Conservation (phyloP, 176 grass and related monocot species). For the Cymbopogon citratus region DNA sequence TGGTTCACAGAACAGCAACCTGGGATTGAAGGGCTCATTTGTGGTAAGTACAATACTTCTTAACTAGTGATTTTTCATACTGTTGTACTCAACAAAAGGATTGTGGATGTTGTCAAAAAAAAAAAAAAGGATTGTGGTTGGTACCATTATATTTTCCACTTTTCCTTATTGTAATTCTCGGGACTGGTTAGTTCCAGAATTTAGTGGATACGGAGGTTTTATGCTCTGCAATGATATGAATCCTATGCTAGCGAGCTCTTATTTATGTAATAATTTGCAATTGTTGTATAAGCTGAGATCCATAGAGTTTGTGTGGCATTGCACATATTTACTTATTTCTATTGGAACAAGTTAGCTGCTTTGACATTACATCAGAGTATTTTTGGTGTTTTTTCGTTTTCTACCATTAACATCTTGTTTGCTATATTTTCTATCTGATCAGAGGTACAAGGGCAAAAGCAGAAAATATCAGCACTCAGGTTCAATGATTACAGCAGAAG, state of each 20-base stretch:
- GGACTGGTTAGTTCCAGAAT: neutral
- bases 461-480: constrained; percentile 55
- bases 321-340: neutral
- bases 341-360: neutral
- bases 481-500: constrained; percentile 48
- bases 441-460: constrained; percentile 38
- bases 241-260: neutral
- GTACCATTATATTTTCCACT: neutral
- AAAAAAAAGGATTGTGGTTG: neutral
- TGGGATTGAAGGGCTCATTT: constrained; percentile 15
- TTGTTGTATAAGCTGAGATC: neutral
- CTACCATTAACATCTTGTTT: neutral
- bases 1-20: constrained; percentile 41
- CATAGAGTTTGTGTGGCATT: neutral
- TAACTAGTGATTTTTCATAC: neutral
- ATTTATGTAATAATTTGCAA: neutral
- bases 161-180: neutral
- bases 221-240: neutral
- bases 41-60: constrained; percentile 32
- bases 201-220: neutral
- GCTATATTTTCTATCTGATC: constrained; percentile 1
- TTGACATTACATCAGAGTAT: neutral
- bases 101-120: no score
- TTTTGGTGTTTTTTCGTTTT: neutral
- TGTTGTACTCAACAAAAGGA: neutral